phyloP scores from a whole-genome alignment of 495 filamentous ascomycete genomes.

The Xylaria telfairii region DNA sequence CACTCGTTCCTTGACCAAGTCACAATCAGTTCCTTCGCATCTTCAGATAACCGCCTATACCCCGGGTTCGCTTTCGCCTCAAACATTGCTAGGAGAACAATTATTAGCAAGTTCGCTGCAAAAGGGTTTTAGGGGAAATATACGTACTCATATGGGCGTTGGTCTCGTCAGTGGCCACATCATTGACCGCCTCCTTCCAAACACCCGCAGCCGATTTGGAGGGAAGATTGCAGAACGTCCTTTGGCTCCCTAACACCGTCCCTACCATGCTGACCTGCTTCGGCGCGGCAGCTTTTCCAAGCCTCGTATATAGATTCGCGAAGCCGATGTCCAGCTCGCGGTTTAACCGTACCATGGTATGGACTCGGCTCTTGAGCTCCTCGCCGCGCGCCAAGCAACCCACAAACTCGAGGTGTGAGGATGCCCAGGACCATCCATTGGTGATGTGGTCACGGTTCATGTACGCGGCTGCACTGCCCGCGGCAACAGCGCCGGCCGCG shows the following conservation, averaged over 20 bases:
- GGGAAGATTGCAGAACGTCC: constrained; percentile 88
- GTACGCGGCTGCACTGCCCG: constrained; percentile 88
- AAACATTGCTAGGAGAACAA: constrained; percentile 71
- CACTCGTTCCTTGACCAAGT: constrained; percentile 63
- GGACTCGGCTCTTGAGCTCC: constrained; percentile 74
- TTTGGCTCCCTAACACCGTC: constrained; percentile 59
- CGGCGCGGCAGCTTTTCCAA: constrained; percentile 67
- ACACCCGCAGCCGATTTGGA: constrained; percentile 53
- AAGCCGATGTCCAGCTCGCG: constrained; percentile 67
- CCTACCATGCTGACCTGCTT: constrained; percentile 52
- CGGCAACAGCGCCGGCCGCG: constrained; percentile 78
- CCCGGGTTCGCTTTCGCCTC: constrained; percentile 78
- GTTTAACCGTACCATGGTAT: constrained; percentile 62
- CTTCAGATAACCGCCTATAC: constrained; percentile 69
- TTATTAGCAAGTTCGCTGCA: constrained; percentile 25
- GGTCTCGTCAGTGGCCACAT: constrained; percentile 77
- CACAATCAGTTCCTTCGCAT: constrained; percentile 68
- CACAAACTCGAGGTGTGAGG: constrained; percentile 93
- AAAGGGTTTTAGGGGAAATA: constrained; percentile 12
- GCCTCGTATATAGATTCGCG: constrained; percentile 80
- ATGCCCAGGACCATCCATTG: constrained; percentile 77
- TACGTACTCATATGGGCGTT: constrained; percentile 75
- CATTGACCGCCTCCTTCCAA: constrained; percentile 76
- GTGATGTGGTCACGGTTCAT: constrained; percentile 78
- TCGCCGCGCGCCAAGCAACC: constrained; percentile 80